Percentiles rank a stretch among this genome's conserved stretches.
phyloP scores from a whole-genome alignment of 192 early-diverging fungal genomes.

The Geranomyces variabilis region DNA sequence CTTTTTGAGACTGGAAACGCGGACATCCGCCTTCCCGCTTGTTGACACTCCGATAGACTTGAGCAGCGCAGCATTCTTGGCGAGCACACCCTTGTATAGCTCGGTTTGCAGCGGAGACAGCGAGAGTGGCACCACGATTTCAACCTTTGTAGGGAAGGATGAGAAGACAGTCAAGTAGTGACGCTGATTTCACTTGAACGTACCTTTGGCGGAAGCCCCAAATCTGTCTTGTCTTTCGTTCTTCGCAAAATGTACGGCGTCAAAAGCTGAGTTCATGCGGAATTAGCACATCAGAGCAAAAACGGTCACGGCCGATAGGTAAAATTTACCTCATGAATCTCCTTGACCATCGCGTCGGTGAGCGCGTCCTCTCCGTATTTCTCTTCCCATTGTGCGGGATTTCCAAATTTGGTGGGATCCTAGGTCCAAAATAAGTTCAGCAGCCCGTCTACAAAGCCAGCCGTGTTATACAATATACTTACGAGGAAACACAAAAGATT shows the following conservation, averaged over 20 bases:
- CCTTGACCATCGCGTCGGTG: conserved; percentile 56
- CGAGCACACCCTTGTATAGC: conserved; percentile 67
- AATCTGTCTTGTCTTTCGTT: conserved; percentile 65
- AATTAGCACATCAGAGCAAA: not conserved
- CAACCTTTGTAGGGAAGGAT: conserved; percentile 34
- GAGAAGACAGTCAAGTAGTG: not conserved
- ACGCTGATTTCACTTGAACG: too few relatives aligned
- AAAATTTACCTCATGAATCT: conserved; percentile 62
- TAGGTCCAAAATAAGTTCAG: conserved; percentile 2
- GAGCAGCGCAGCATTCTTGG: conserved; percentile 56
- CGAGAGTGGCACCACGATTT: conserved; percentile 70
- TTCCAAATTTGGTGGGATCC: conserved; percentile 62
- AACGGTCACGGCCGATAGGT: not conserved
- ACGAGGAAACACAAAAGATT: conserved; percentile 72
- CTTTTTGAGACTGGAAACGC: conserved; percentile 32
- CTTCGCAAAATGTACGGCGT: conserved; percentile 74
- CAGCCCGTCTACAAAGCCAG: not conserved
- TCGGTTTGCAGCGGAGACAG: conserved; percentile 72
- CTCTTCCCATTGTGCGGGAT: conserved; percentile 49
- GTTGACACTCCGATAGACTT: conserved; percentile 46
- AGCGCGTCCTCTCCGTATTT: conserved; percentile 54
- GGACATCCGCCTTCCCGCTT: conserved; percentile 34
- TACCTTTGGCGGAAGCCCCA: conserved; percentile 63
- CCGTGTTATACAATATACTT: not conserved
- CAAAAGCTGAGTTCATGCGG: conserved; percentile 52